These are phyloP conservation scores for Cladosporium sphaerospermum DNA, from an alignment of 2,329 filamentous ascomycete genomes.

Conservation along the genomic window DNA sequence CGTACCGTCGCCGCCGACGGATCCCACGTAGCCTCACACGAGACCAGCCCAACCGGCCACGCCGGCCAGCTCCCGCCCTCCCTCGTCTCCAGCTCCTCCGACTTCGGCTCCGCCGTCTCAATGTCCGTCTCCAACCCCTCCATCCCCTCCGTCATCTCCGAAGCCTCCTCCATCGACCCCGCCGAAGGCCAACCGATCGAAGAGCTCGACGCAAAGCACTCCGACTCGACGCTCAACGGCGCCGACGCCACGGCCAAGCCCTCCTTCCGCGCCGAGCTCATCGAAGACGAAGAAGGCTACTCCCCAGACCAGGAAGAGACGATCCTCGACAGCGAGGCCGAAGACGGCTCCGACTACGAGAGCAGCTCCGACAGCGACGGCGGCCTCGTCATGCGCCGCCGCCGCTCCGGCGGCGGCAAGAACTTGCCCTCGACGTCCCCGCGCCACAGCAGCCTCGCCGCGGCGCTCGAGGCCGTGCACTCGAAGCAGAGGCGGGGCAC, in stretches of 20 bases:
- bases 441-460: constrained; percentile 3
- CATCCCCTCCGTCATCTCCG: constrained; percentile 46
- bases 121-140: constrained; percentile 47
- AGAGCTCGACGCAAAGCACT: constrained; percentile 31
- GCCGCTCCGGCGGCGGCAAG: constrained; percentile 21
- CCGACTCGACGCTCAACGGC: constrained; percentile 32
- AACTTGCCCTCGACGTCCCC: constrained; percentile 5
- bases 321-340: constrained; percentile 34
- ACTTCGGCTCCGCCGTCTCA: constrained; percentile 43
- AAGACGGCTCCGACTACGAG: constrained; percentile 35
- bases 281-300: constrained; percentile 29
- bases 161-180: constrained; percentile 39
- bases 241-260: constrained; percentile 20
- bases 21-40: constrained; percentile 28
- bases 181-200: constrained; percentile 17
- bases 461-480: constrained; percentile 13
- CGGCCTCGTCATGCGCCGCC: constrained; percentile 33
- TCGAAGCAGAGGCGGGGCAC: constrained; percentile 25
- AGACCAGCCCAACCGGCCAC: constrained; percentile 35
- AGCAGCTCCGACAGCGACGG: constrained; percentile 33
- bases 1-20: constrained; percentile 19
- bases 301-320: constrained; percentile 31
- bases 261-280: constrained; percentile 11
- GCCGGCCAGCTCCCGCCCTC: constrained; percentile 22
- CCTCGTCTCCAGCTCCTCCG: constrained; percentile 42